Evolutionary conservation across 371 early-diverging fungal species (phyloP), one percentile per base, ranked within the genome.

Genomic region (Syncephalastrum contaminatum): DNA sequence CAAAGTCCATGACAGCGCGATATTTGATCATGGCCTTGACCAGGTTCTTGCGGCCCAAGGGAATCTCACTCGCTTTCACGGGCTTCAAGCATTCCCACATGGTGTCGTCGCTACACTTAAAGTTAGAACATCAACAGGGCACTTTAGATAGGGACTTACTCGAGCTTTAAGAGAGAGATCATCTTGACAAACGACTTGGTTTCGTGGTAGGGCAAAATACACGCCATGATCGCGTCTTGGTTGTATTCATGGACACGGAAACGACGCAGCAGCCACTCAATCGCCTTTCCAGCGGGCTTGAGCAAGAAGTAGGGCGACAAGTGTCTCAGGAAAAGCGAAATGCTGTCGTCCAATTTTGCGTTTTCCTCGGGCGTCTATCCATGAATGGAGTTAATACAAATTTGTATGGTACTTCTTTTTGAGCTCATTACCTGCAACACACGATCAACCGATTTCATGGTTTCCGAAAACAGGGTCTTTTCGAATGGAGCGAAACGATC

Each of bases 241-340:
- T 96, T 97, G 73, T 88, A 87, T 65, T 92, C 88, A 52, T 97
- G 78, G 56, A 92, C 84, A 46, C 90, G 80, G 80, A 95, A 96
- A 36, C 96, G 85, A 48, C 96, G 85, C 19, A 97, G 75, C 48
- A 98, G 82, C 91, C 96, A 98, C 73, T 98, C 98, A 18, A 96
- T 63, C 0, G 87, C 90, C 67, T 94, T 94, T 51, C 90, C 89
- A 2, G 95, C 85, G 5, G 91, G 85, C 53, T 86, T 85, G 27
- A 89, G 72, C 49, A 95, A 64, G 61, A 95, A 91, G 69, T 92
- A 87, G 15, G 91, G 94, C 12, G 92, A 90, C 19, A 97, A 60
- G 19, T 83, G 82, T 16, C 76, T 77, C 42, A 97, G 63, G 53
- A 96, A 93, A 36, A 74, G 56, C 4, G 73, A 65, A 59, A 98